These are phyloP conservation scores for Boletus rufocinnamomeus DNA, from an alignment of 768 basidiomycete species.

Conservation along the genomic window DNA sequence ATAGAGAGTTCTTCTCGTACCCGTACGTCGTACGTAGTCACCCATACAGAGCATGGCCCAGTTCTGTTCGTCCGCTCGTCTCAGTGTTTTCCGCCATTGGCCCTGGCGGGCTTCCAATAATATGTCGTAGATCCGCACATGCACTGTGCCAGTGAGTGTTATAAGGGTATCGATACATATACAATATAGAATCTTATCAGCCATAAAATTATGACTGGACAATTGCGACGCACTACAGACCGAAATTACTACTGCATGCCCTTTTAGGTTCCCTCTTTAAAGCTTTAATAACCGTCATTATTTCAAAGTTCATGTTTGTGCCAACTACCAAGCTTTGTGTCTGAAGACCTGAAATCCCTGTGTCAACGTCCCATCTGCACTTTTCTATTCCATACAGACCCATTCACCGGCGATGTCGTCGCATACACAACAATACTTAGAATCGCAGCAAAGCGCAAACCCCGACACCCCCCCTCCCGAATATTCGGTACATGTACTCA, in stretches of 20 bases:
- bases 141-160: too few species aligned
- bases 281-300: neutral
- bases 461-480: conserved; percentile 35
- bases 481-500: conserved; percentile 25
- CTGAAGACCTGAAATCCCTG: neutral
- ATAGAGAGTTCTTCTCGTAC: too few species aligned
- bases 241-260: neutral
- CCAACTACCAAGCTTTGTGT: neutral
- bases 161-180: neutral
- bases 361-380: neutral
- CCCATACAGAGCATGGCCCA: too few species aligned
- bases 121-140: neutral
- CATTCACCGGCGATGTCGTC: conserved; percentile 15
- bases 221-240: neutral
- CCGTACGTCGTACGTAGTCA: too few species aligned
- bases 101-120: too few species aligned
- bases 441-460: conserved; percentile 23
- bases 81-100: too few species aligned
- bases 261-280: neutral
- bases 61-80: too few species aligned
- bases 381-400: neutral
- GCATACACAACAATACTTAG: conserved; percentile 16
- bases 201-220: neutral
- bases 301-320: neutral
- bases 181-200: neutral